Evolutionary conservation across 345 rosid species (phyloP).

Genomic region (Acer campestre): DNA sequence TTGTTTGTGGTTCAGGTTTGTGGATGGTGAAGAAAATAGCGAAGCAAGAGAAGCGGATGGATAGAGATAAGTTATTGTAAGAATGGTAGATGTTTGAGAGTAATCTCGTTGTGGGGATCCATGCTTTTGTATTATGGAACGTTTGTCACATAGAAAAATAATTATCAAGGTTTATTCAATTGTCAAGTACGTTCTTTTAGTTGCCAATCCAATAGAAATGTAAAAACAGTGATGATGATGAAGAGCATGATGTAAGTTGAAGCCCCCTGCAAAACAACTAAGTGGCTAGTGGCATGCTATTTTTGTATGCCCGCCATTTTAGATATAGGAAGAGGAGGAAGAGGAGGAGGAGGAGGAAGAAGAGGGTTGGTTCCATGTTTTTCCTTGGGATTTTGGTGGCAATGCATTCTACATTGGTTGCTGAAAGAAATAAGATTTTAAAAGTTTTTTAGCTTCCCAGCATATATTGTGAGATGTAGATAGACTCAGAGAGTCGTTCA

Average conservation of each 20-base stretch:
- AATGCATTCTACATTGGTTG: conserved; percentile 3
- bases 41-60: conserved; percentile 24
- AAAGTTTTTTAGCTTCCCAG: not conserved
- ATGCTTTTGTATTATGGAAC: conserved; percentile 53
- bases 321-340: not conserved
- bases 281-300: conserved; percentile 40
- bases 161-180: conserved; percentile 32
- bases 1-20: conserved; percentile 29
- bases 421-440: conserved; percentile 29
- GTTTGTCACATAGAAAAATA: conserved; percentile 52
- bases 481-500: too few species aligned
- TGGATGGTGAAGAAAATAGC: conserved; percentile 29
- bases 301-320: conserved; percentile 21
- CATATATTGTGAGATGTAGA: too few species aligned
- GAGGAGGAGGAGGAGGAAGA: too few species aligned
- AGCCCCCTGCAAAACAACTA: conserved; percentile 29
- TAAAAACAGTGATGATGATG: conserved; percentile 24
- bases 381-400: conserved; percentile 4
- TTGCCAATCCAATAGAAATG: conserved; percentile 42
- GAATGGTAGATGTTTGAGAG: conserved; percentile 45
- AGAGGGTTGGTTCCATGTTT: conserved; percentile 23
- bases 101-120: conserved; percentile 39
- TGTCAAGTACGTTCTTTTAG: not conserved
- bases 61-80: conserved; percentile 35
- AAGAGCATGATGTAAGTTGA: conserved; percentile 22